These are phyloP conservation scores for Epichloe elymi DNA, from an alignment of 2,329 filamentous ascomycete species.

Conservation along the genomic window DNA sequence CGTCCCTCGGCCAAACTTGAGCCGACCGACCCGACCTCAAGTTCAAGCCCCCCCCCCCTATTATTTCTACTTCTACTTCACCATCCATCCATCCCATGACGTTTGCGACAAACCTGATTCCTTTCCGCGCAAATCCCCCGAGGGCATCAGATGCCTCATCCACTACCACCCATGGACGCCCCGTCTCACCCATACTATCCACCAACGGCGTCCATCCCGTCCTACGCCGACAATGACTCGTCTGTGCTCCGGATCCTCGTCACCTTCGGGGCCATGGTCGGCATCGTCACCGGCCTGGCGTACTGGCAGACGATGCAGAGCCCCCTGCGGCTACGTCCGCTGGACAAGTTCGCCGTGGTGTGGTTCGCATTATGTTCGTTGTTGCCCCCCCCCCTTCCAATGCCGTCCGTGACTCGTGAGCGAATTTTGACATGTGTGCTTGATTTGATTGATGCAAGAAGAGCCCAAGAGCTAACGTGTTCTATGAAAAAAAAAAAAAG, in stretches of 20 bases:
- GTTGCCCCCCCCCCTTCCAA: not conserved
- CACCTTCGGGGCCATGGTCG: slow-evolving; percentile 22
- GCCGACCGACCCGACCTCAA: no score
- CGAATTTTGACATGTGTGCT: no score
- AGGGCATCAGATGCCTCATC: not conserved
- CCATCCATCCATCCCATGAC: no score
- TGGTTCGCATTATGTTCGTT: slow-evolving; percentile 45
- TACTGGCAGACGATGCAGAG: slow-evolving; percentile 13
- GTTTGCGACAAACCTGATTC: not conserved
- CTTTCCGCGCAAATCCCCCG: not conserved
- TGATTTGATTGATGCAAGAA: no score
- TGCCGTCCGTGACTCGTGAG: no score
- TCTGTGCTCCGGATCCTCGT: slow-evolving; percentile 25
- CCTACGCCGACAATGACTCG: slow-evolving; percentile 31
- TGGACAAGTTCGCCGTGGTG: slow-evolving; percentile 29
- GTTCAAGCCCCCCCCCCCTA: no score
- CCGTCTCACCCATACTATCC: slow-evolving; percentile 38
- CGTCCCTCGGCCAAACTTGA: not conserved
- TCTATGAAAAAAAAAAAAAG: slow-evolving; percentile 19
- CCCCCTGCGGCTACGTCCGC: slow-evolving; percentile 10
- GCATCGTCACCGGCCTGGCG: slow-evolving; percentile 21
- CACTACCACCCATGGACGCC: not conserved
- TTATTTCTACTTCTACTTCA: no score
- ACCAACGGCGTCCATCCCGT: slow-evolving; percentile 25
- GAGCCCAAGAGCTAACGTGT: not conserved